Evolutionary conservation across 2,329 filamentous ascomycete species (phyloP).

Genomic region (Neoascochyta sp.): DNA sequence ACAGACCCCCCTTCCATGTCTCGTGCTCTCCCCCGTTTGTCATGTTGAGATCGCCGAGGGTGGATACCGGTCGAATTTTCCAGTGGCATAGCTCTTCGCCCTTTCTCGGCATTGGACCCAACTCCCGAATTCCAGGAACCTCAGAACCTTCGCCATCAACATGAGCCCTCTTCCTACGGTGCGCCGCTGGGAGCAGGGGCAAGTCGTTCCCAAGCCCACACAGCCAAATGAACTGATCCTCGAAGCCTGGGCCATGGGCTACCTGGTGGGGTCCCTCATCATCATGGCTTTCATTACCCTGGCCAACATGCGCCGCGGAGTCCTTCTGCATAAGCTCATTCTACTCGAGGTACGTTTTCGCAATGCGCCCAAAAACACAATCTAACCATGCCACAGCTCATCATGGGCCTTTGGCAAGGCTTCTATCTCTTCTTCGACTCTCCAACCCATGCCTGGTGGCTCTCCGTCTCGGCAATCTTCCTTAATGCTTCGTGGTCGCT

Average conservation of each 20-base stretch:
- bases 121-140: conserved; percentile 5
- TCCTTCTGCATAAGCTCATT: conserved; percentile 51
- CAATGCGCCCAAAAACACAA: conserved; percentile 1
- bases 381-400: conserved; percentile 40
- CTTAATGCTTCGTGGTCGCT: conserved; percentile 62
- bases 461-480: conserved; percentile 57
- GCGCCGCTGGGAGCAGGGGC: conserved; percentile 9
- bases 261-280: conserved; percentile 43
- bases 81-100: conserved; percentile 21
- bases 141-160: conserved; percentile 15
- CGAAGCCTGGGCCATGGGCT: conserved; percentile 42
- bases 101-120: conserved; percentile 13
- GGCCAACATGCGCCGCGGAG: conserved; percentile 48
- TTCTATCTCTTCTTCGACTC: conserved; percentile 57
- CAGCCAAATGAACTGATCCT: conserved; percentile 35
- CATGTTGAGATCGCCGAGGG: conserved; percentile 18
- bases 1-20: conserved; percentile 1
- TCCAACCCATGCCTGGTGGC: conserved; percentile 60
- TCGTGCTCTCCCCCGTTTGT: conserved; percentile 8
- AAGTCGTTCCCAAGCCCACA: conserved; percentile 29
- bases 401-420: conserved; percentile 56
- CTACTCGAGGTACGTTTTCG: conserved; percentile 43
- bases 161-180: conserved; percentile 17
- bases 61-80: conserved; percentile 9
- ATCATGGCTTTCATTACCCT: conserved; percentile 49